Conservation (phyloP, 176 grass and related monocot genomes). For the Eleusine coracana region DNA sequence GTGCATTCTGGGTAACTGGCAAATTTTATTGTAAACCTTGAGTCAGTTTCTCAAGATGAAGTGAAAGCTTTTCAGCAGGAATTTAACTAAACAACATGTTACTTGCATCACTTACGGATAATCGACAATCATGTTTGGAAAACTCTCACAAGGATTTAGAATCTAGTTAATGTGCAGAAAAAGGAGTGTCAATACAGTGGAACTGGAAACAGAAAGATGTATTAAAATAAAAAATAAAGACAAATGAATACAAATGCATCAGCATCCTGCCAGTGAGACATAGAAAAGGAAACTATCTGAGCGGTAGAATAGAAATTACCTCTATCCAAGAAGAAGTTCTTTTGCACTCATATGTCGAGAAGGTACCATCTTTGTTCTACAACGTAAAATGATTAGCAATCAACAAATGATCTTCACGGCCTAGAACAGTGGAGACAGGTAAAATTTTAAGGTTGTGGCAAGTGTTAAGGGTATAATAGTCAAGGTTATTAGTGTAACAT, state of each 20-base stretch:
- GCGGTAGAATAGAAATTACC: neutral
- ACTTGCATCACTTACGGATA: conserved; percentile 40
- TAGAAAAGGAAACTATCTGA: neutral
- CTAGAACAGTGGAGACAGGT: neutral
- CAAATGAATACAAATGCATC: neutral
- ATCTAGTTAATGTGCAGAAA: conserved; percentile 14
- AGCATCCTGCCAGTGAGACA: neutral
- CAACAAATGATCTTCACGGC: neutral
- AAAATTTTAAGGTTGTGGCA: neutral
- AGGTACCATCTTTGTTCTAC: conserved; percentile 60
- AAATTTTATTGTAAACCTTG: neutral
- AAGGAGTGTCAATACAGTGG: neutral
- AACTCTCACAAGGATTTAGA: conserved; percentile 52
- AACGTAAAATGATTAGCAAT: neutral
- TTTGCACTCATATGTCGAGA: conserved; percentile 62
- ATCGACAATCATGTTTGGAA: conserved; percentile 39
- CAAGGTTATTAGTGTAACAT: neutral
- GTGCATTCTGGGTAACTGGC: conserved; percentile 62
- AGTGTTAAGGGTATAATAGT: no score
- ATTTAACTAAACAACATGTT: neutral
- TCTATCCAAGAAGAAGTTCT: conserved; percentile 56
- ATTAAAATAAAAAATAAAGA: neutral
- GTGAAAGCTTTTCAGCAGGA: neutral
- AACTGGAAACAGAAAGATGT: neutral
- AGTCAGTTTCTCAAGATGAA: neutral